A percentile compares a stretch with the other conserved stretches of the same genome.
Conservation (phyloP, 1,139 yeast genomes). For the Geotrichum histeridarum region DNA sequence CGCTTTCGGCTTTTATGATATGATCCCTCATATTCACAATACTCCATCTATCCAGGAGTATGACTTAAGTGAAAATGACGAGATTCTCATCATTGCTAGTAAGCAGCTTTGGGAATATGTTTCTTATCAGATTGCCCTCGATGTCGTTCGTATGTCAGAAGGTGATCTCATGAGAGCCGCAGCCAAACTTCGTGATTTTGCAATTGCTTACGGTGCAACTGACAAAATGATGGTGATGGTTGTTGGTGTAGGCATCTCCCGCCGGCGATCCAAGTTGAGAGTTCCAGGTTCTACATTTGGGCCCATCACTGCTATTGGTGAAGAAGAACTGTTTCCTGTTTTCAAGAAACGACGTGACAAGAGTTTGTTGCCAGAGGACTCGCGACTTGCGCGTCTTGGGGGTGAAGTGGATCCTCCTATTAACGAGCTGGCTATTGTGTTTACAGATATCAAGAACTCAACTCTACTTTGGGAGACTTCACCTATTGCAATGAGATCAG, state of each 20-base stretch:
- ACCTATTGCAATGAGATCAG: slow-evolving; percentile 94
- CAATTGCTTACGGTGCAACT: slow-evolving; percentile 83
- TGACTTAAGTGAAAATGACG: slow-evolving; percentile 65
- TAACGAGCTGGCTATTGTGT: slow-evolving; percentile 90
- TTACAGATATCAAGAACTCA: slow-evolving; percentile 94
- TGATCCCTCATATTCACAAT: slow-evolving; percentile 83
- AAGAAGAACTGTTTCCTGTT: slow-evolving; percentile 45
- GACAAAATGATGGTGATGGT: slow-evolving; percentile 85
- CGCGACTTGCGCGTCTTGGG: slow-evolving; percentile 74
- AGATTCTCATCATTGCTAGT: slow-evolving; percentile 80
- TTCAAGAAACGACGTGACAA: slow-evolving; percentile 51
- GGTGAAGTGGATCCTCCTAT: slow-evolving; percentile 94
- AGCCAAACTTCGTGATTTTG: slow-evolving; percentile 87
- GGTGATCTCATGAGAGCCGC: slow-evolving; percentile 92
- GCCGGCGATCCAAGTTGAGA: slow-evolving; percentile 34
- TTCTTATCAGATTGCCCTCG: slow-evolving; percentile 82
- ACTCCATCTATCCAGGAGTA: slow-evolving; percentile 73
- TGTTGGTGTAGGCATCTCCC: slow-evolving; percentile 51
- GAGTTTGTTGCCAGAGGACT: slow-evolving; percentile 60
- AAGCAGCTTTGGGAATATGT: slow-evolving; percentile 81
- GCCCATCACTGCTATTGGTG: slow-evolving; percentile 35
- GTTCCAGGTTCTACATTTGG: slow-evolving; percentile 15
- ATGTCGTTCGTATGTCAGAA: slow-evolving; percentile 75
- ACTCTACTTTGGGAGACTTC: slow-evolving; percentile 89
- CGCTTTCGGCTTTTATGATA: slow-evolving; percentile 85